Conservation (phyloP, 73 alveolate species). For the Paramecium bursaria region DNA sequence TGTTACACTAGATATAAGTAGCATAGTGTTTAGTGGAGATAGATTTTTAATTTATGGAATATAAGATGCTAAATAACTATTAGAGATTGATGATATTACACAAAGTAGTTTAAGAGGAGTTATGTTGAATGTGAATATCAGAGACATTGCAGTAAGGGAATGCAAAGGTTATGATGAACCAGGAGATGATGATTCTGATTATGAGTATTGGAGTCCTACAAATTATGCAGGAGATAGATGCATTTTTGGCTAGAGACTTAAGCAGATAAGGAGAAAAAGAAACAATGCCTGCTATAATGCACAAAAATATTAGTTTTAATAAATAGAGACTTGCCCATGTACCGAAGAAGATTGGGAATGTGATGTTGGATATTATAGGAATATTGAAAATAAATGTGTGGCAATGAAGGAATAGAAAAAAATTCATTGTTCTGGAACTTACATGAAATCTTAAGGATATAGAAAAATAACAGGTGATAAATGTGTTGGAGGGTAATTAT, state of each 20-base stretch:
- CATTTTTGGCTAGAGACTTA: conserved; percentile 79
- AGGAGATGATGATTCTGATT: conserved; percentile 73
- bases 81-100: conserved; percentile 75
- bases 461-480: conserved; percentile 87
- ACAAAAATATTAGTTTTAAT: conserved; percentile 52
- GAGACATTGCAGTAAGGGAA: conserved; percentile 78
- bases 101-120: conserved; percentile 69
- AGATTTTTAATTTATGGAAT: conserved; percentile 76
- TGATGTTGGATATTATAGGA: conserved; percentile 80
- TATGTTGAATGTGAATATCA: conserved; percentile 79
- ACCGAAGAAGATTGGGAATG: conserved; percentile 89
- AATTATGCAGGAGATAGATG: conserved; percentile 82
- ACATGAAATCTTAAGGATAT: conserved; percentile 77
- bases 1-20: conserved; percentile 21
- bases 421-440: conserved; percentile 72
- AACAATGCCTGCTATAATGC: conserved; percentile 80
- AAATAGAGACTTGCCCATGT: conserved; percentile 81
- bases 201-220: conserved; percentile 87
- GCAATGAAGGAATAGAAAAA: conserved; percentile 56
- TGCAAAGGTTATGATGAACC: conserved; percentile 87
- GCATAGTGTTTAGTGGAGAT: conserved; percentile 8
- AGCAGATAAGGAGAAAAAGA: conserved; percentile 83
- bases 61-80: conserved; percentile 62
- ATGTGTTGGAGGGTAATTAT: conserved; percentile 80
- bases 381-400: conserved; percentile 56